Conservation (phyloP, 2,329 filamentous ascomycete species). For the Colletotrichum camelliae region DNA sequence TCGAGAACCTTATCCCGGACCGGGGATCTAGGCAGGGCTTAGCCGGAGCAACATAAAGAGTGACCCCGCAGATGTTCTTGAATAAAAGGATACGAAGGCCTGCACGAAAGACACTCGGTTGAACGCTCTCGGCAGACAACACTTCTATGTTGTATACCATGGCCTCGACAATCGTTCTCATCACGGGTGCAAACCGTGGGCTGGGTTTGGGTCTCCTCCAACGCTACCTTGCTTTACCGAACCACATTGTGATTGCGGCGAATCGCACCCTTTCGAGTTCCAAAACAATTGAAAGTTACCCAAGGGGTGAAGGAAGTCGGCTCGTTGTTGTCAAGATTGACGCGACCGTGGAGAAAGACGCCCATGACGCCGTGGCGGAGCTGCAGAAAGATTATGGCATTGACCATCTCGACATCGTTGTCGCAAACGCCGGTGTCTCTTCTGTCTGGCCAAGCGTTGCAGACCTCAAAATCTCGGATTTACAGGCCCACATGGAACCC, state of each 20-base stretch:
- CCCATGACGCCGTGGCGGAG: constrained; percentile 34
- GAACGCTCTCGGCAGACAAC: background rate
- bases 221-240: constrained; percentile 52
- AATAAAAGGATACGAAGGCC: background rate
- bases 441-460: constrained; percentile 33
- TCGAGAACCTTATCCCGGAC: background rate
- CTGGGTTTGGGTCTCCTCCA: constrained; percentile 39
- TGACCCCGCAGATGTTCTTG: background rate
- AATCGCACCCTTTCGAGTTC: constrained; percentile 39
- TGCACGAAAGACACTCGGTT: background rate
- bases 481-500: constrained; percentile 42
- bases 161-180: constrained; percentile 25
- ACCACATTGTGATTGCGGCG: constrained; percentile 55
- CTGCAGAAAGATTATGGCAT: constrained; percentile 38
- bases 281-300: constrained; percentile 36
- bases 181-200: constrained; percentile 44
- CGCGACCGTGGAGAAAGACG: constrained; percentile 34
- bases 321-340: constrained; percentile 51
- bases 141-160: background rate
- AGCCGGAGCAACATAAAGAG: background rate
- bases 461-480: constrained; percentile 37
- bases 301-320: constrained; percentile 36
- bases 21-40: background rate
- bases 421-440: constrained; percentile 56
- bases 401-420: constrained; percentile 50